These are phyloP conservation scores for Sonneratia caseolaris DNA, from an alignment of 345 rosid species.

Conservation along the genomic window DNA sequence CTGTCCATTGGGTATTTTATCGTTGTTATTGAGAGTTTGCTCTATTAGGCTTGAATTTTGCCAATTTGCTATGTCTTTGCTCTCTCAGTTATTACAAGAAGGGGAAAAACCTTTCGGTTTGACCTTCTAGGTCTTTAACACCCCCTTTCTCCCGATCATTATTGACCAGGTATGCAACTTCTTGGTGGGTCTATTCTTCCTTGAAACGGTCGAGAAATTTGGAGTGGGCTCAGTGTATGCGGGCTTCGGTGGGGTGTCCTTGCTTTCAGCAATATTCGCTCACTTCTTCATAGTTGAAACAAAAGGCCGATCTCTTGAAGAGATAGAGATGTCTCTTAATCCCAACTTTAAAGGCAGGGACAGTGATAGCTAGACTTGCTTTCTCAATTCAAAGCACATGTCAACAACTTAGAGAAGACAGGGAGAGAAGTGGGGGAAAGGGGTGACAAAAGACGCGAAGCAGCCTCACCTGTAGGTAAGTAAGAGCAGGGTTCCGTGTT, in stretches of 20 bases:
- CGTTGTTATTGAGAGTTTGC: not conserved
- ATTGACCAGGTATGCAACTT: slow-evolving; percentile 51
- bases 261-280: slow-evolving; percentile 52
- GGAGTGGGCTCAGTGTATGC: slow-evolving; percentile 56
- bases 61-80: not conserved
- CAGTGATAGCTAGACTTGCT: not conserved
- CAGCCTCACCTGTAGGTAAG: no score
- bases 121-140: not conserved
- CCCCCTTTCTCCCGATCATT: not conserved
- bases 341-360: slow-evolving; percentile 17
- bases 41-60: not conserved
- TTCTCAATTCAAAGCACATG: not conserved
- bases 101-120: not conserved
- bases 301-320: slow-evolving; percentile 68
- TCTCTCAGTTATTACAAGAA: not conserved
- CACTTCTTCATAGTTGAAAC: slow-evolving; percentile 51
- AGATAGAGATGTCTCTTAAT: slow-evolving; percentile 59
- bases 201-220: slow-evolving; percentile 42
- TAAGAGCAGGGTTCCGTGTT: no score
- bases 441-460: no score
- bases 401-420: not conserved
- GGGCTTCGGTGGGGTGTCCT: slow-evolving; percentile 48
- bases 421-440: not conserved
- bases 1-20: slow-evolving; percentile 64
- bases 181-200: slow-evolving; percentile 71